Evolutionary conservation across 306 rosid species (phyloP), one percentile per base, ranked within the genome.

Genomic region (Sphenostylis stenocarpa): DNA sequence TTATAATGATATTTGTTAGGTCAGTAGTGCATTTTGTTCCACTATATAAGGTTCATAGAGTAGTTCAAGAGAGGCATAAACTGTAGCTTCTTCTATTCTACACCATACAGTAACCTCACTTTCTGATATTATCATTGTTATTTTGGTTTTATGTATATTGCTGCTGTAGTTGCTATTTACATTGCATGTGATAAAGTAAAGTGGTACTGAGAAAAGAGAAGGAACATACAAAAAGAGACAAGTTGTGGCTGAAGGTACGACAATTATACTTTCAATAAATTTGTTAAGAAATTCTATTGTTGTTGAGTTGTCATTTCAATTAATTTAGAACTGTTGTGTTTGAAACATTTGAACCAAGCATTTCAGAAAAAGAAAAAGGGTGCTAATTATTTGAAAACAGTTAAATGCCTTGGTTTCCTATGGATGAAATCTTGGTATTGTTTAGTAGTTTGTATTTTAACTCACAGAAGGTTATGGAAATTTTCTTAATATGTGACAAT

Each of bases 11-110:
- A 64, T 64, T 57, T 77, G 63, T 16, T 41, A 23, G 61, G 14
- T 75, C 4, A 48, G 15, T 38, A 16, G 14, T 67, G 23, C 34
- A 28, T 6, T n/a, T 3, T 36, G 14, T 45, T 64, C 23, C 82
- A 55, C 52, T 77, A 77, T 77, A 82, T 77, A 77, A 55, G 57
- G 71, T n/a, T 31, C 63, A 43, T 17, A 48, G 6, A 33, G 28
- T 31, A 62, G 70, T 70, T 9, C 81, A n/a, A 60, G 45, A 61
- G 13, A 70, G 41, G 29, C 45, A 70, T 64, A 61, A 11, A 64
- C 17, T 26, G n/a, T 63, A 71, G 77, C 67, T 64, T 39, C 44
- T 39, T 9, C 16, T 68, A 38, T 51, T 49, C 24, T 31, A 9
- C 1, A 0, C 3, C 4, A 4, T 31, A 31, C 6, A 26, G n/a